Evolutionary conservation across 805 yeast genomes (phyloP).

Genomic region (Wickerhamomyces kurtzmanii): DNA sequence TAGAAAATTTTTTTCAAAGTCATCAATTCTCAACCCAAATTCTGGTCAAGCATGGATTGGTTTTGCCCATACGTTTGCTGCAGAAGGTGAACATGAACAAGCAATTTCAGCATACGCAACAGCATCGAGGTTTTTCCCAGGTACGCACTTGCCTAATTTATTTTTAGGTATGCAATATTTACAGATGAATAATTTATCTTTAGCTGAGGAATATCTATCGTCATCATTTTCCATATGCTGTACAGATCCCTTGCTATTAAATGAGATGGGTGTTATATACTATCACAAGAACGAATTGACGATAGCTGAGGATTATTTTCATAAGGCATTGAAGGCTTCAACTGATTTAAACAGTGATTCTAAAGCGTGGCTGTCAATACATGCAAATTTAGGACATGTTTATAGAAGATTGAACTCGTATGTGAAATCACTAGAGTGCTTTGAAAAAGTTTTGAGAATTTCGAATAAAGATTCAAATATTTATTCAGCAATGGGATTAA

Average conservation of each 20-base stretch:
- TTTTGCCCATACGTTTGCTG: conserved; percentile 95
- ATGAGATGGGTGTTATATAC: conserved; percentile 88
- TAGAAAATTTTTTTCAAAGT: conserved; percentile 77
- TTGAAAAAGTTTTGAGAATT: conserved; percentile 63
- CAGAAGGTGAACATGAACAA: conserved; percentile 98
- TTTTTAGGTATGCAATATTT: conserved; percentile 95
- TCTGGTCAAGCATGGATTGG: conserved; percentile 98
- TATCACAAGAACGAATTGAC: conserved; percentile 63
- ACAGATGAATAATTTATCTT: conserved; percentile 70
- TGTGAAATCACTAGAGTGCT: conserved; percentile 63
- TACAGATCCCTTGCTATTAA: conserved; percentile 77
- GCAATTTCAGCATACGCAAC: conserved; percentile 96
- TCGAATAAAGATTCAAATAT: conserved; percentile 67
- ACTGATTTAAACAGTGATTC: conserved; percentile 65
- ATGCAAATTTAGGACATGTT: conserved; percentile 83
- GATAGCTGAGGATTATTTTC: conserved; percentile 62
- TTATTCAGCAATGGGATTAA: conserved; percentile 77
- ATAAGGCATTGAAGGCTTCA: conserved; percentile 64
- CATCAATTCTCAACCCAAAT: conserved; percentile 79
- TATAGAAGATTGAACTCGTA: conserved; percentile 56
- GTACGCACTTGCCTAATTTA: conserved; percentile 81
- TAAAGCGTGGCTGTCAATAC: conserved; percentile 76
- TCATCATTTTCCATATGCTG: conserved; percentile 73
- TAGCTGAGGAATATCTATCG: conserved; percentile 79
- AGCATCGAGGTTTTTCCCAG: conserved; percentile 85